Evolutionary conservation across 116 monocot genomes (phyloP).

Genomic region (Iris pallida): DNA sequence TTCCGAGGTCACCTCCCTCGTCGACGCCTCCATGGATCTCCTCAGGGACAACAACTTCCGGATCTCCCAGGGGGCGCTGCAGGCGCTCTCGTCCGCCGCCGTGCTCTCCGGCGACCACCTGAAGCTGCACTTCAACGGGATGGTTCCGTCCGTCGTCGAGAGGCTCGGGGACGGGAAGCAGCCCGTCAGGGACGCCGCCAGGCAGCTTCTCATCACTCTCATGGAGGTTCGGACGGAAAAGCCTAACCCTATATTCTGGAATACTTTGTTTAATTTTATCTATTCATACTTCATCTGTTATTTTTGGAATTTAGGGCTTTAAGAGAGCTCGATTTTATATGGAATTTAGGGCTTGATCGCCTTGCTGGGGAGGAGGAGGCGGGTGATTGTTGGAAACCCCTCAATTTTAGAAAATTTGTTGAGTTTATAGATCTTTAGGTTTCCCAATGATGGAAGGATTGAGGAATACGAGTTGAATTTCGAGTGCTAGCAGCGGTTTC

Average conservation of each 20-base stretch:
- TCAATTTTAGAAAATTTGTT: too few species aligned
- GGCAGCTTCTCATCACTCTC: conserved; percentile 86
- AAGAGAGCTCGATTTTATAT: too few species aligned
- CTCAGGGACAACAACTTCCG: conserved; percentile 87
- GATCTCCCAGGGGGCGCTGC: conserved; percentile 88
- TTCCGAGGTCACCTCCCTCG: conserved; percentile 67
- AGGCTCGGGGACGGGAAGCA: conserved; percentile 93
- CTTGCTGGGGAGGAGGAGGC: too few species aligned
- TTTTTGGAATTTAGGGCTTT: background rate
- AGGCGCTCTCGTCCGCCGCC: conserved; percentile 80
- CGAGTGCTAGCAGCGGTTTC: too few species aligned
- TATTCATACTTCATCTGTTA: background rate
- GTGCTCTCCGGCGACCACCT: conserved; percentile 92
- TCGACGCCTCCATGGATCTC: conserved; percentile 96
- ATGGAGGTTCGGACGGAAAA: conserved; percentile 69
- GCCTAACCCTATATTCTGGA: background rate
- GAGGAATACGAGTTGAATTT: too few species aligned
- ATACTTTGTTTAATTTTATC: background rate
- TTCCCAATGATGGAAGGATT: too few species aligned
- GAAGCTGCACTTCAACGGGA: conserved; percentile 85
- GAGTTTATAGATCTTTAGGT: too few species aligned
- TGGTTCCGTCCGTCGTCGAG: conserved; percentile 87
- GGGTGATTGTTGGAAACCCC: too few species aligned
- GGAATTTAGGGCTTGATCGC: too few species aligned
- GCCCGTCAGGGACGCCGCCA: conserved; percentile 91